These are phyloP conservation scores for Kluyveromyces siamensis DNA, from an alignment of 805 yeast species.

Conservation along the genomic window DNA sequence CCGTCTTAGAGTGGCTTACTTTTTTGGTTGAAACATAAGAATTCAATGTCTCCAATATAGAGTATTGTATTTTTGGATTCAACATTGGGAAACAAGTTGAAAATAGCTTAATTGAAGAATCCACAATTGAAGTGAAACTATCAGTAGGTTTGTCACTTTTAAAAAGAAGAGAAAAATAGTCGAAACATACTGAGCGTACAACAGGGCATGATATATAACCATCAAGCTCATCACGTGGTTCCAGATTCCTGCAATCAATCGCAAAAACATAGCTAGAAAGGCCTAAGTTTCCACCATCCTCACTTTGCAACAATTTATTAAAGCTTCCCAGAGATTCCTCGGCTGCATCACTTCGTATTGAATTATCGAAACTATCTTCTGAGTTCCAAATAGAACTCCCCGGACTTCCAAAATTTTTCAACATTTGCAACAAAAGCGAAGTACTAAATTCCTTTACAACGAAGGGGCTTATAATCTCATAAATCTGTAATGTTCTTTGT, in stretches of 20 bases:
- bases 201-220: slow-evolving; percentile 13
- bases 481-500: slow-evolving; percentile 38
- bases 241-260: not conserved
- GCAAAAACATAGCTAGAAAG: slow-evolving; percentile 14
- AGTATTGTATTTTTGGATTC: slow-evolving; percentile 72
- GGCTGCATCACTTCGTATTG: not conserved
- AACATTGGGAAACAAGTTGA: slow-evolving; percentile 61
- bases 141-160: slow-evolving; percentile 32
- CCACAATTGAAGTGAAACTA: slow-evolving; percentile 51
- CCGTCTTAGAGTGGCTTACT: slow-evolving; percentile 26
- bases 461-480: slow-evolving; percentile 28
- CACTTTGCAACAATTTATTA: not conserved
- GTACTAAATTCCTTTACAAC: slow-evolving; percentile 33
- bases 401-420: slow-evolving; percentile 38
- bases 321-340: not conserved
- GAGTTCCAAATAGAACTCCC: slow-evolving; percentile 7
- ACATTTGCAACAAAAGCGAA: slow-evolving; percentile 31
- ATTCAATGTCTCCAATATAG: slow-evolving; percentile 75
- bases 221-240: slow-evolving; percentile 8
- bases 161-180: slow-evolving; percentile 13
- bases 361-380: not conserved
- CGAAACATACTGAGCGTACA: slow-evolving; percentile 7
- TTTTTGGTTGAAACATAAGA: slow-evolving; percentile 39
- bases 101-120: slow-evolving; percentile 69
- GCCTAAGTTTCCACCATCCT: not conserved